Percentiles rank a stretch among this genome's conserved stretches.
These are phyloP conservation scores for Botrytis sinoallii DNA, from an alignment of 2,329 filamentous ascomycete species.

Conservation along the genomic window DNA sequence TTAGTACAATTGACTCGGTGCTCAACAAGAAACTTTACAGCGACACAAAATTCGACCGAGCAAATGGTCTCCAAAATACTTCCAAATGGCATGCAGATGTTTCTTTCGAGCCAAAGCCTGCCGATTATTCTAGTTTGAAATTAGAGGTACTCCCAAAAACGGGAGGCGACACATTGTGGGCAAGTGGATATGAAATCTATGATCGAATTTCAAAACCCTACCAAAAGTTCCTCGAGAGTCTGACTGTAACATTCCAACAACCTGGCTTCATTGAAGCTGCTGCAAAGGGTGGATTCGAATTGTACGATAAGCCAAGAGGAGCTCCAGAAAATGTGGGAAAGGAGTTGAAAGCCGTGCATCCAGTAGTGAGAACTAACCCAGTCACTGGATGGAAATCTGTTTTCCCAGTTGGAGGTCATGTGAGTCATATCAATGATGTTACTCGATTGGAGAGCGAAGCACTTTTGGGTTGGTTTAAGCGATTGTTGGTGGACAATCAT, in stretches of 20 bases:
- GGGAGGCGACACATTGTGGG: constrained; percentile 62
- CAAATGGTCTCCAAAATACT: constrained; percentile 43
- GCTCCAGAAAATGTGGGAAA: constrained; percentile 50
- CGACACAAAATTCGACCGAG: constrained; percentile 16
- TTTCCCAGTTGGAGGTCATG: constrained; percentile 51
- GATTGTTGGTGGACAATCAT: constrained; percentile 52
- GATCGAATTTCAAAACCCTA: constrained; percentile 57
- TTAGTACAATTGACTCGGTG: constrained; percentile 60
- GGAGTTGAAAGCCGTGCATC: constrained; percentile 50
- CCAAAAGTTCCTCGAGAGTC: constrained; percentile 55
- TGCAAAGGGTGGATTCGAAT: constrained; percentile 43
- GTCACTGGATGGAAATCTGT: constrained; percentile 57
- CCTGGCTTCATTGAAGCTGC: constrained; percentile 51
- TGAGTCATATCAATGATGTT: constrained; percentile 50
- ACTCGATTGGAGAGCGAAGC: constrained; percentile 47
- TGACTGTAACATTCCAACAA: constrained; percentile 54
- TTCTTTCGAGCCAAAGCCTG: constrained; percentile 59
- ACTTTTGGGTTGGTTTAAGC: constrained; percentile 51
- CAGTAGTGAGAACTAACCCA: constrained; percentile 55
- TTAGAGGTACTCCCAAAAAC: constrained; percentile 54
- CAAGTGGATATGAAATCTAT: constrained; percentile 64
- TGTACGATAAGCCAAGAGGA: constrained; percentile 47
- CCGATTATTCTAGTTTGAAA: constrained; percentile 60
- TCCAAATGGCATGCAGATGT: constrained; percentile 61
- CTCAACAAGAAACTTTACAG: constrained; percentile 51